Conservation (phyloP, 2,329 filamentous ascomycete species). For the Diplocarpon mali region DNA sequence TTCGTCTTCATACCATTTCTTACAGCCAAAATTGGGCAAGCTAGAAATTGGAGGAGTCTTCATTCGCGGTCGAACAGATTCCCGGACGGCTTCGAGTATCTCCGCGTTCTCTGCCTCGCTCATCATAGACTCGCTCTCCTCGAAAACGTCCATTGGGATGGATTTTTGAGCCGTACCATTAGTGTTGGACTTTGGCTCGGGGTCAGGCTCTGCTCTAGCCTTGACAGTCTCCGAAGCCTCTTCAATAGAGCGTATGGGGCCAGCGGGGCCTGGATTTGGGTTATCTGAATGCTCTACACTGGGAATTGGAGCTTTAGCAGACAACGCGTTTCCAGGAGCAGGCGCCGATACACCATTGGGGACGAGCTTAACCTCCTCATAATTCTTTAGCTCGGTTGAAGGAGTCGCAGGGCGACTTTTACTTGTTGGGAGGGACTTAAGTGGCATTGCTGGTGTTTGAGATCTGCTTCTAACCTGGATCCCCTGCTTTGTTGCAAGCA, state of each 20-base stretch:
- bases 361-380: not conserved
- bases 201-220: not conserved
- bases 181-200: not conserved
- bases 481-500: not conserved
- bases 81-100: slow-evolving; percentile 20
- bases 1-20: slow-evolving; percentile 19
- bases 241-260: not conserved
- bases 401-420: slow-evolving; percentile 3
- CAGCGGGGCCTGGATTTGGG: not conserved
- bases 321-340: not conserved
- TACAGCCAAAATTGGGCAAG: slow-evolving; percentile 18
- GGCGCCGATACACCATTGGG: not conserved
- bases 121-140: slow-evolving; percentile 16
- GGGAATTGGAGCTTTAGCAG: not conserved
- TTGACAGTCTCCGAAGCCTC: not conserved
- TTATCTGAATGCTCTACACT: not conserved
- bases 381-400: not conserved
- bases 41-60: slow-evolving; percentile 23
- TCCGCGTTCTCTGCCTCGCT: slow-evolving; percentile 17
- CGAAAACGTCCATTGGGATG: slow-evolving; percentile 1
- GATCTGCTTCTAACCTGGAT: not conserved
- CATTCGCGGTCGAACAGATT: slow-evolving; percentile 23
- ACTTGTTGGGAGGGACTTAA: not conserved
- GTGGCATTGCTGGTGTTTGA: not conserved
- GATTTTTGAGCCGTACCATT: not conserved